Base-by-base conservation (phyloP, 306 rosid species). In the Sesbania bispinosa region DNA sequence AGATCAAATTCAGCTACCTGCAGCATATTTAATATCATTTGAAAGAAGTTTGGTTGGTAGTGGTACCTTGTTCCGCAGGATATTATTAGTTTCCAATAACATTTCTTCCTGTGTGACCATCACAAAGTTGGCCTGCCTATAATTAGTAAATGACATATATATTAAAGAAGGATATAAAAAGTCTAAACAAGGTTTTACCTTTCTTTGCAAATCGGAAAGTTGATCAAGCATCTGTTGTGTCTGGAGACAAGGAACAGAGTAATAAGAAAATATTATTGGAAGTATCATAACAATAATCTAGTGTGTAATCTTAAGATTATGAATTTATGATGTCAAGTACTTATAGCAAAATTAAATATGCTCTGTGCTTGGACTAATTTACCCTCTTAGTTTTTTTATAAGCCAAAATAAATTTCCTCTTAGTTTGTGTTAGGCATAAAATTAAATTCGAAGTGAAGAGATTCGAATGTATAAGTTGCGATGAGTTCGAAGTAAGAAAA, bases 191-290 rank as follows among this genome's bases (percentile, higher is more conserved):
- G 21, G 5, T 30, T 55, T 53, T 85, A 90, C 97, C 92, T 86
- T 88, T 54, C 42, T 74, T 26, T 84, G 89, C 55, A 90, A 85
- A 77, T 83, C 86, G 16, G 82, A 51, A 33, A 90, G 77, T 79
- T 86, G 84, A 61, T 83, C 86, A 39, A 81, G 76, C 90, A 88
- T 63, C 24, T 74, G 71, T n/a, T 86, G 90, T n/a, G 74, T 82
- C 97, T 90, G 87, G 80, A 71, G 11, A 66, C 20, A 51, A 54
- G 39, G 43, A 74, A 23, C 45, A 66, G 24, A 54, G 67, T 45
- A 45, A 16, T 50, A 51, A 74, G 45, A 45, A 66, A 38, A 2
- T 33, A 16, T 58, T 69, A 29, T 32, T 69, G 35, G 4, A 23
- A 39, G 2, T 16, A 48, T 30, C 66, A 51, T 21, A 33, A 41